Evolutionary conservation across 2,329 filamentous ascomycete genomes (phyloP), one percentile per base, ranked within the genome.

Genomic region (Leptodontidium sp.): DNA sequence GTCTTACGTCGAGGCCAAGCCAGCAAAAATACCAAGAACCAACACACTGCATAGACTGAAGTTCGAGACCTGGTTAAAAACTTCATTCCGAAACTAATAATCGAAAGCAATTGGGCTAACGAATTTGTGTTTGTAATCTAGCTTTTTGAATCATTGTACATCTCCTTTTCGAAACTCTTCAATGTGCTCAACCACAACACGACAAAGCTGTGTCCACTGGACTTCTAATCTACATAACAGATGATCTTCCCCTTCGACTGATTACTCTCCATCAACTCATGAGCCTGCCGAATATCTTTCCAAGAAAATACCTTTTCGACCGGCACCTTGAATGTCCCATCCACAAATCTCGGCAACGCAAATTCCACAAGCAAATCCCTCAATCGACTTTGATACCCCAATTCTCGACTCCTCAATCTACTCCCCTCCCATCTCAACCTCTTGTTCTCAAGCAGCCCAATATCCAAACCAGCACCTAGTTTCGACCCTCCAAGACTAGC

Each of bases 271-370:
- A 94, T 85, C 79, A 92, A 81, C 80, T 87, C 81, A 79, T 95
- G 92, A 32, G 91, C 92, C 73, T 91, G 86, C 62, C 87, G 82
- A 66, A 94, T 87, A 75, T 95, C 81, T 77, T 93, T 89, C 90
- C 93, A 97, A 8, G 87, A 85, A 73, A 97, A 87, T 1, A 97
- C 92, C 77, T 90, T 93, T 78, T 98, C 94, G 32, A 97, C 83
- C 72, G 90, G 87, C 47, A 96, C 84, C 83, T 92, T 93, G 75
- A 98, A 90, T 63, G 85, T 86, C 4, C 92, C 91, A 73, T 88
- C 87, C 79, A 87, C 86, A 77, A 98, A 93, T 75, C 88, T 86
- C 0, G 92, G 90, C 76, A 59, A 24, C n/a, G 38, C 61, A 35
- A 21, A 64, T 80, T 91, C 87, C 76, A 94, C 91, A 65, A 92